A percentile compares a stretch with the other conserved stretches of the same genome.
phyloP scores from a whole-genome alignment of 495 filamentous ascomycete genomes.

The Hypoxylon intermedium region DNA sequence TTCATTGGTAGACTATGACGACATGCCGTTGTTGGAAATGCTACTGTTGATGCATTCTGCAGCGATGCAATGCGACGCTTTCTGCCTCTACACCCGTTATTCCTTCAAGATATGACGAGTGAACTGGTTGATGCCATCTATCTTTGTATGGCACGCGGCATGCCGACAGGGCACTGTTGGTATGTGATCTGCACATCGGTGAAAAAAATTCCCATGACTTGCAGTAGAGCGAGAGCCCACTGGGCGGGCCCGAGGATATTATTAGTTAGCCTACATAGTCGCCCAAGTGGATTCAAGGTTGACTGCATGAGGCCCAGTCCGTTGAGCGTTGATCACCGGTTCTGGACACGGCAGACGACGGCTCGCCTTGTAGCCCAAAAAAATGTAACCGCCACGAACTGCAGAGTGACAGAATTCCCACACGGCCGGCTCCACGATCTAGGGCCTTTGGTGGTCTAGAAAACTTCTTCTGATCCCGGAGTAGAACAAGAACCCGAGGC shows the following conservation, averaged over 20 bases:
- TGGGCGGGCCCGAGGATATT: constrained; percentile 31
- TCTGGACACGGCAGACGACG: constrained; percentile 30
- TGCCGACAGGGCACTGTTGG: constrained; percentile 26
- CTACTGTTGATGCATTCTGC: constrained; percentile 22
- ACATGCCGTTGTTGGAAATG: constrained; percentile 24
- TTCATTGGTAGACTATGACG: constrained; percentile 35
- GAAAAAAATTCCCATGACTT: constrained; percentile 41
- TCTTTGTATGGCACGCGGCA: constrained; percentile 18
- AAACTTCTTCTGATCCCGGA: constrained; percentile 1
- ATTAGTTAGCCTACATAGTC: constrained; percentile 19
- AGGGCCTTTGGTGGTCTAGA: constrained; percentile 16
- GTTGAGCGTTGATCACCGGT: constrained; percentile 18
- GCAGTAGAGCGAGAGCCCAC: constrained; percentile 23
- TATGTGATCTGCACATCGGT: constrained; percentile 35
- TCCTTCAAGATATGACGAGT: constrained; percentile 30
- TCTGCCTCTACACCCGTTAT: constrained; percentile 18
- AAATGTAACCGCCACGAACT: constrained; percentile 15
- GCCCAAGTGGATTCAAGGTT: constrained; percentile 19
- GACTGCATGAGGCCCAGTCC: constrained; percentile 29
- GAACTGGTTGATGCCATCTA: constrained; percentile 17
- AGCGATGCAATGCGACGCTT: constrained; percentile 32
- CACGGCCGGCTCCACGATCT: constrained; percentile 30
- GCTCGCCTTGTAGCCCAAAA: constrained; percentile 23
- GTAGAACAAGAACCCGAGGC: neutral
- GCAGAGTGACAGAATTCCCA: constrained; percentile 33